phyloP scores from a whole-genome alignment of 2,329 filamentous ascomycete genomes.

The Fusarium hainanense region DNA sequence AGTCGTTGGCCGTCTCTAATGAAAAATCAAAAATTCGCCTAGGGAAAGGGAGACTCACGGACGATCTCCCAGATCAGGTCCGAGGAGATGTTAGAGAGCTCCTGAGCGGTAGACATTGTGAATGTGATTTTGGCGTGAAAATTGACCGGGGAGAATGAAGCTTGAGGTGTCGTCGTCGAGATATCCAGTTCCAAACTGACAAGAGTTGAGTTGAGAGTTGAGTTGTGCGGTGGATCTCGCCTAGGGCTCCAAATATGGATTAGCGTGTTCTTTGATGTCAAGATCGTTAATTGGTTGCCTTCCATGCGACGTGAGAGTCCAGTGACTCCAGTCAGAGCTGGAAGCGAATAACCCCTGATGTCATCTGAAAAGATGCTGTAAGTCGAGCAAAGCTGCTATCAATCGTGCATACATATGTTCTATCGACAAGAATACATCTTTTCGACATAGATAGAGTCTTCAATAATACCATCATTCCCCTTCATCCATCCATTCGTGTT shows the following conservation, averaged over 20 bases:
- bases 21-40: slow-evolving; percentile 10
- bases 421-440: not conserved
- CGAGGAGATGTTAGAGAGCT: slow-evolving; percentile 79
- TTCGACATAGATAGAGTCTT: not conserved
- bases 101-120: slow-evolving; percentile 67
- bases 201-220: slow-evolving; percentile 5
- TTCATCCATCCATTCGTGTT: not conserved
- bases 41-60: slow-evolving; percentile 75
- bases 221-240: slow-evolving; percentile 54
- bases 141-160: slow-evolving; percentile 40
- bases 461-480: not conserved
- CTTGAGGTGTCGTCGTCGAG: slow-evolving; percentile 47
- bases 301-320: slow-evolving; percentile 3
- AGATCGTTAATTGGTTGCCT: not conserved
- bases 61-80: slow-evolving; percentile 96
- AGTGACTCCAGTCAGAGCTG: slow-evolving; percentile 7
- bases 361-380: slow-evolving; percentile 2
- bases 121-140: slow-evolving; percentile 46
- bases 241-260: slow-evolving; percentile 46
- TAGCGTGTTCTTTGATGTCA: slow-evolving; percentile 36
- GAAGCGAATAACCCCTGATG: slow-evolving; percentile 25
- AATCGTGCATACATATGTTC: not conserved
- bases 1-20: slow-evolving; percentile 3
- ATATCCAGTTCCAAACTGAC: slow-evolving; percentile 36
- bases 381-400: not conserved